A percentile compares a stretch with the other conserved stretches of the same genome.
Conservation (phyloP, 345 rosid genomes). For the Linum lewisii region DNA sequence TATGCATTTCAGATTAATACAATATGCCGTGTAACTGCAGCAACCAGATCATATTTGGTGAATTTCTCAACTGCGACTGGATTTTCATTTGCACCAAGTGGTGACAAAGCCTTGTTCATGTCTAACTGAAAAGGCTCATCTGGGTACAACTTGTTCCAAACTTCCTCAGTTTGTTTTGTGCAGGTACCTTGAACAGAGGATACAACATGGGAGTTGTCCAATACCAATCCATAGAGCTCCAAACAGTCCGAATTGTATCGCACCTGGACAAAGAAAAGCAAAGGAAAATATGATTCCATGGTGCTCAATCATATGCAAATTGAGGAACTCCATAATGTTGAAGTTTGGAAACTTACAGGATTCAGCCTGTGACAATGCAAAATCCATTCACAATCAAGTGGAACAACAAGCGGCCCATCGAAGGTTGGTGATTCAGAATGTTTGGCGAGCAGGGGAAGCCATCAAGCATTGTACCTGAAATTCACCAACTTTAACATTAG, state of each 20-base stretch:
- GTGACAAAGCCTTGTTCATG: constrained; percentile 20
- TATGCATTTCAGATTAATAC: too few relatives aligned
- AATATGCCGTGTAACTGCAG: constrained; percentile 83
- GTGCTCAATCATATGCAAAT: too few relatives aligned
- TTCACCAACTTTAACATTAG: constrained; percentile 5
- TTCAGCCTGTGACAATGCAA: constrained; percentile 99
- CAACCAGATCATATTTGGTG: constrained; percentile 69
- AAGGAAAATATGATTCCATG: background rate
- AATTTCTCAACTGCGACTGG: constrained; percentile 32
- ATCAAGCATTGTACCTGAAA: constrained; percentile 75
- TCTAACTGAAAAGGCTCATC: constrained; percentile 67
- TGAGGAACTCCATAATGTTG: background rate
- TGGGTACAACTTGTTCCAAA: constrained; percentile 59
- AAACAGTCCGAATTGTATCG: constrained; percentile 71
- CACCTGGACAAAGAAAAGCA: constrained; percentile 40
- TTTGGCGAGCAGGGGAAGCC: constrained; percentile 93
- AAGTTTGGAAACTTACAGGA: constrained; percentile 43
- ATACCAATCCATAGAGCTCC: constrained; percentile 57
- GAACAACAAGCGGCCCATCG: constrained; percentile 70
- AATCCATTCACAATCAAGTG: constrained; percentile 96
- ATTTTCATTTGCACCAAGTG: constrained; percentile 24
- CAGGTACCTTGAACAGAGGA: constrained; percentile 51
- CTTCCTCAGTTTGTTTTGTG: constrained; percentile 37
- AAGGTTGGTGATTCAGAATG: constrained; percentile 30
- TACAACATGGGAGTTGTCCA: constrained; percentile 50